Evolutionary conservation across 73 alveolate genomes (phyloP), one percentile per base, ranked within the genome.

Genomic region (Paramecium biaurelia): DNA sequence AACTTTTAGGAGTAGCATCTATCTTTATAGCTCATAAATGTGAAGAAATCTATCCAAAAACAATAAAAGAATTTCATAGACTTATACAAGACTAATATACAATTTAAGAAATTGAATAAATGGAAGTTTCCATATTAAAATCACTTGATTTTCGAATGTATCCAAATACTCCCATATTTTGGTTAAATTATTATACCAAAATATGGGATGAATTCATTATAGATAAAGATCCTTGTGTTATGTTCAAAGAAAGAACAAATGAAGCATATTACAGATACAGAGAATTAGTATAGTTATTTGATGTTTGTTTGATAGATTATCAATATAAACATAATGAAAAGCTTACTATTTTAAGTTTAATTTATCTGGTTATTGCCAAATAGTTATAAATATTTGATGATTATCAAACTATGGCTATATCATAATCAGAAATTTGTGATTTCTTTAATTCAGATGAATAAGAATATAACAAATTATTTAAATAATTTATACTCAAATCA

Each of bases 91-190:
- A 72, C n/a, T 20, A 35, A 35, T 72, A 72, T 9, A 72, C 59
- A 1, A 38, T 35, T 1, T 23, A 72, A 7, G 86, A 72, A 6
- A 35, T 72, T 5, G 86, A 72, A 2, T 20, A 35, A 37, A 72
- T 72, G 86, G 86, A 72, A 37, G 86, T 72, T 32, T 6, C 0
- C 2, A 72, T 72, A n/a, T 72, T 72, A 34, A 72, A 72, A 72
- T 32, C 86, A 8, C 63, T 72, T 12, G 32, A 38, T 14, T 72
- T 72, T 72, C 12, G 58, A n/a, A 72, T 72, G 86, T 28, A 72
- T 72, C 86, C 86, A 23, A 72, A 72, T 38, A 72, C 86, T 35
- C 86, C 56, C 86, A 32, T 72, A 38, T 72, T 72, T 72, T 72
- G 86, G 86, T 34, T 72, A 72, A 72, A 72, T 72, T 72, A 72